phyloP scores from a whole-genome alignment of 805 yeast species.

The Myxozyma neglecta region DNA sequence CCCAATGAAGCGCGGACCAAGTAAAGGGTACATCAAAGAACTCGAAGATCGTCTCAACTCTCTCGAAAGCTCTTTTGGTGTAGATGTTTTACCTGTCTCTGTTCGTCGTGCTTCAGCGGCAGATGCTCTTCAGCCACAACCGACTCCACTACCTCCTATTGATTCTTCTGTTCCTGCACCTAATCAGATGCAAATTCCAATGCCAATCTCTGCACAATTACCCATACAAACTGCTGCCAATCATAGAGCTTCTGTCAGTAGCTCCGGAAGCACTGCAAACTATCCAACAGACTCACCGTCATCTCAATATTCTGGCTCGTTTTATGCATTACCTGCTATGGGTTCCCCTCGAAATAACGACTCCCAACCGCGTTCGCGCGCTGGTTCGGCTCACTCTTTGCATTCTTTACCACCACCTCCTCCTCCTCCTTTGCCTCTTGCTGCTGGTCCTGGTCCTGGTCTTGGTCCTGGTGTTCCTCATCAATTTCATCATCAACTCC shows the following conservation, averaged over 20 bases:
- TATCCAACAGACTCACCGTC: conserved; percentile 19
- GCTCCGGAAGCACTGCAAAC: conserved; percentile 16
- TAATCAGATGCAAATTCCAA: neutral
- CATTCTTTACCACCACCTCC: conserved; percentile 12
- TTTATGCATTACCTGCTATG: conserved; percentile 3
- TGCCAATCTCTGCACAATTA: too few relatives aligned
- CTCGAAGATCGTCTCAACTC: conserved; percentile 35
- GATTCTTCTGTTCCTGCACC: conserved; percentile 8
- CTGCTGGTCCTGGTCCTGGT: too few relatives aligned
- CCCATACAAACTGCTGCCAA: neutral
- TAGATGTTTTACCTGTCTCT: conserved; percentile 4
- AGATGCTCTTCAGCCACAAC: conserved; percentile 10
- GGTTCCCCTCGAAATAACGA: conserved; percentile 14
- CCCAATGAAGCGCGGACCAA: conserved; percentile 64
- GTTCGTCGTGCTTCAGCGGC: neutral
- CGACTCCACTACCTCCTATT: neutral
- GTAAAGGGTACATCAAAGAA: conserved; percentile 47
- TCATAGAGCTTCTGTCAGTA: conserved; percentile 11
- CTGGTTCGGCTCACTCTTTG: conserved; percentile 15
- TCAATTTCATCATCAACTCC: neutral
- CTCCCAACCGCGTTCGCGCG: conserved; percentile 15
- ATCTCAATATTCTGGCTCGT: conserved; percentile 15
- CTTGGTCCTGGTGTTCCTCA: too few relatives aligned
- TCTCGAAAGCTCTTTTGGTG: conserved; percentile 28
- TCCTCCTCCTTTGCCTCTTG: neutral